A percentile compares a stretch with the other conserved stretches of the same genome.
Evolutionary conservation across 768 basidiomycete species (phyloP).

Genomic region (Trametes villosa): DNA sequence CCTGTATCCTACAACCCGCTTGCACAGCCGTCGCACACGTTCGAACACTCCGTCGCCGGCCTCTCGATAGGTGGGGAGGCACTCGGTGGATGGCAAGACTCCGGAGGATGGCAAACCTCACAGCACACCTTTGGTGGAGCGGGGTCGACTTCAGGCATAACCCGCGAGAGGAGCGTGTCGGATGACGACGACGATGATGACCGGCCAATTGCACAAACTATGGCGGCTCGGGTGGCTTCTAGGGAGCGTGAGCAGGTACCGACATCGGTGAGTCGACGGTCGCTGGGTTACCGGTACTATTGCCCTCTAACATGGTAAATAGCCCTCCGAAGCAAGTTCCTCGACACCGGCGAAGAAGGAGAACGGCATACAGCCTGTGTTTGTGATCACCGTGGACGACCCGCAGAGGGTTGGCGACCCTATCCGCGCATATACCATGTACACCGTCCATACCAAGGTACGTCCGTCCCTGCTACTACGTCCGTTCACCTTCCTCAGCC

Average conservation of each 20-base stretch:
- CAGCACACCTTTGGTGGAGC: slow-evolving; percentile 33
- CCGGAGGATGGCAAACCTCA: slow-evolving; percentile 52
- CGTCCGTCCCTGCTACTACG: slow-evolving; percentile 30
- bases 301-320: background rate
- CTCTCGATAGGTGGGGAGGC: slow-evolving; percentile 53
- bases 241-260: slow-evolving; percentile 22
- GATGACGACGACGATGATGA: slow-evolving; percentile 41
- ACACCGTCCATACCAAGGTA: slow-evolving; percentile 91
- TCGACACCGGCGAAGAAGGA: slow-evolving; percentile 34
- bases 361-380: slow-evolving; percentile 66
- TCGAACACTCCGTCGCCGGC: slow-evolving; percentile 46
- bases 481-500: background rate
- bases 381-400: slow-evolving; percentile 91
- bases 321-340: slow-evolving; percentile 7
- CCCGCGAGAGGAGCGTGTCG: slow-evolving; percentile 27
- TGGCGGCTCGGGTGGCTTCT: slow-evolving; percentile 26
- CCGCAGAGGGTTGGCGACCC: slow-evolving; percentile 98
- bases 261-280: slow-evolving; percentile 24
- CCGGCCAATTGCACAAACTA: slow-evolving; percentile 32
- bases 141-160: slow-evolving; percentile 29
- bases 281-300: no score
- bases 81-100: slow-evolving; percentile 54
- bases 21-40: slow-evolving; percentile 29
- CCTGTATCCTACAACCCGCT: slow-evolving; percentile 34
- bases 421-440: slow-evolving; percentile 92